Percentiles rank a stretch among this genome's conserved stretches.
These are phyloP conservation scores for Salix suchowensis DNA, from an alignment of 345 rosid genomes.

Conservation along the genomic window DNA sequence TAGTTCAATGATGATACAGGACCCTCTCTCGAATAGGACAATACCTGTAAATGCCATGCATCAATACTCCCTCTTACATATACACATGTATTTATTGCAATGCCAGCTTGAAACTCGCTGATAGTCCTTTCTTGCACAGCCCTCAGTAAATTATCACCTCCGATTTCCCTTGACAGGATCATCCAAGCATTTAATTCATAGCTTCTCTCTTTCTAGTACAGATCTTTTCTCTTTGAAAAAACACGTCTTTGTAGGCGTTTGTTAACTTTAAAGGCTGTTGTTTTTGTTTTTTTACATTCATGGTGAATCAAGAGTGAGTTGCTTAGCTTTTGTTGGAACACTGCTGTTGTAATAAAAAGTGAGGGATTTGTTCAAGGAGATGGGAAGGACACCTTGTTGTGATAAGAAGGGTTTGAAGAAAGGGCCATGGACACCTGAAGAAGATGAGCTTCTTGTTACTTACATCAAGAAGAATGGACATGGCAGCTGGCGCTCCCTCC, in stretches of 20 bases:
- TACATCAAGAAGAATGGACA: slow-evolving; percentile 31
- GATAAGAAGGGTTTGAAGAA: slow-evolving; percentile 38
- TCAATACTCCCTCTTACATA: not conserved
- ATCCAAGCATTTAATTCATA: slow-evolving; percentile 26
- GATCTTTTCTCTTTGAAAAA: not conserved
- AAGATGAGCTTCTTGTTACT: slow-evolving; percentile 26
- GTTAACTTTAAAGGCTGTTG: not conserved
- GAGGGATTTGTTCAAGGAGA: not conserved
- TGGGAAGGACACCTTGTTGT: slow-evolving; percentile 37
- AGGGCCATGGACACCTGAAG: slow-evolving; percentile 37
- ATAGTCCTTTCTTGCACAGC: slow-evolving; percentile 32
- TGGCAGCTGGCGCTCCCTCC: slow-evolving; percentile 41
- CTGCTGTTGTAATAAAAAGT: not conserved
- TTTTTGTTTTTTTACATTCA: not conserved
- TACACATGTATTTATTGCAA: slow-evolving; percentile 25
- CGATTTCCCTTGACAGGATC: slow-evolving; percentile 34
- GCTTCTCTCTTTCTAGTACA: not conserved
- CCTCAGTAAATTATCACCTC: slow-evolving; percentile 22
- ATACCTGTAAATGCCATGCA: slow-evolving; percentile 13
- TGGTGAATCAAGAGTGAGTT: not conserved
- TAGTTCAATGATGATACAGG: slow-evolving; percentile 20
- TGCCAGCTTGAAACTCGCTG: slow-evolving; percentile 65
- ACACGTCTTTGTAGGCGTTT: not conserved
- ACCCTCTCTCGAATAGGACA: not conserved
- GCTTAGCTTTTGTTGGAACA: not conserved